Base-by-base conservation (phyloP, 1,284 basidiomycete species). In the Malassezia dermatis region DNA sequence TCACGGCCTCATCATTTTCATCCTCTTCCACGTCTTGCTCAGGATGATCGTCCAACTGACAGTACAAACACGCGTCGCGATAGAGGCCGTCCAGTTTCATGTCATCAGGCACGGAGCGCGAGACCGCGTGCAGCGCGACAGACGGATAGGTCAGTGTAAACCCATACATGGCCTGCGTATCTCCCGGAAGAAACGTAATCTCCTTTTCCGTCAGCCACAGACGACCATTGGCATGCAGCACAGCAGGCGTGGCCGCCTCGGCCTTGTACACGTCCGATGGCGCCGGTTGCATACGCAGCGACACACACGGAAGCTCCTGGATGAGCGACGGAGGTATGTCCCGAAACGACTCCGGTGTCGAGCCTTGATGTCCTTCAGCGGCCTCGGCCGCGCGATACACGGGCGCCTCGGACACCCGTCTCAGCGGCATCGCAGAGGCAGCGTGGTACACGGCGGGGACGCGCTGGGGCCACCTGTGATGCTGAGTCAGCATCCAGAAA, bases 111-210 rank as follows among this genome's bases (percentile, higher is more conserved):
- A 67, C 53, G 10, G 63, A 58, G 13, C 69, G 54, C 0, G 70
- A 66, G 31, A 71, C 54, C 4, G 71, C 71, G 48, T 74, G 71
- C 27, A 74, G 59, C 8, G 67, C 62, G 12, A 74, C 55, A 11
- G 61, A 51, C 0, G 69, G 64, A 31, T 70, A 74, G 28, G 57
- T 34, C 1, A 74, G 39, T 26, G 57, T 39, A 46, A 72, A 71
- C 15, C 70, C 70, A 17, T 15, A 48, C 52, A 42, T 15, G 19
- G 8, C 19, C 19, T 46, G 8, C 15, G 15, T 4, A n/a, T 51
- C 45, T 10, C 43, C 17, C 0, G 64, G 51, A 12, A 71, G 48
- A 48, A 71, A 70, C 1, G 63, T 61, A 4, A 73, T 17, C 35
- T 64, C 57, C 28, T 37, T 40, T 37, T 68, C 61, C n/a, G 65